phyloP scores from a whole-genome alignment of 768 basidiomycete species.

The Panaeolus cyanescens region DNA sequence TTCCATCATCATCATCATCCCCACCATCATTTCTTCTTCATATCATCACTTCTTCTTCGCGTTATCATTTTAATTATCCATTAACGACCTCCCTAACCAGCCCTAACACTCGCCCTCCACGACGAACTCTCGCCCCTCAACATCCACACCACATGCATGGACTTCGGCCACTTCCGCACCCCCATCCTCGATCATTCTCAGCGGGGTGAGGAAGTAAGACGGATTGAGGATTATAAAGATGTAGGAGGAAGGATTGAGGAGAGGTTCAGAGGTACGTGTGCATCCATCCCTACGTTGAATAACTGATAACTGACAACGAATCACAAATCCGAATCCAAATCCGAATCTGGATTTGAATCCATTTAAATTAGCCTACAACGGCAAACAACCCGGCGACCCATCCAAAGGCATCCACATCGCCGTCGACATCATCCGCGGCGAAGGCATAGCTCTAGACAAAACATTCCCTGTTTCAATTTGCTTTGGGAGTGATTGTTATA shows the following conservation, averaged over 20 bases:
- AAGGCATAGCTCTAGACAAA: slow-evolving; percentile 39
- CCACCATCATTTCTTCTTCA: too few relatives aligned
- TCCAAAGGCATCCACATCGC: slow-evolving; percentile 23
- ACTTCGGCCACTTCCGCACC: slow-evolving; percentile 43
- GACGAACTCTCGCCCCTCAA: slow-evolving; percentile 40
- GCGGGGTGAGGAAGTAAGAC: slow-evolving; percentile 22
- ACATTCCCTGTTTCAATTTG: slow-evolving; percentile 38
- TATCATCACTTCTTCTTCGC: too few relatives aligned
- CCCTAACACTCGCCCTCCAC: slow-evolving; percentile 30
- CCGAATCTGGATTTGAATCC: not conserved
- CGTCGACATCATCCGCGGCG: slow-evolving; percentile 37
- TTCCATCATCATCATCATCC: too few relatives aligned
- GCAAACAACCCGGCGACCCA: slow-evolving; percentile 35
- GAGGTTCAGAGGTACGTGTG: slow-evolving; percentile 22
- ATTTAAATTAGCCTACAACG: slow-evolving; percentile 26
- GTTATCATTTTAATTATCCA: not conserved
- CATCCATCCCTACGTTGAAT: too few relatives aligned
- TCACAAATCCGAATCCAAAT: too few relatives aligned
- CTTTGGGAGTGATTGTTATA: slow-evolving; percentile 16
- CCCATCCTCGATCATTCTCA: slow-evolving; percentile 28
- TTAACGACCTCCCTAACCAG: slow-evolving; percentile 20
- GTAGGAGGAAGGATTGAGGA: slow-evolving; percentile 24
- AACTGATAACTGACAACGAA: too few relatives aligned
- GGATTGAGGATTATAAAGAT: slow-evolving; percentile 34
- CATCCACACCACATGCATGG: slow-evolving; percentile 36